Conservation (phyloP, 768 basidiomycete genomes). For the Omphalotus guepiniiformis region DNA sequence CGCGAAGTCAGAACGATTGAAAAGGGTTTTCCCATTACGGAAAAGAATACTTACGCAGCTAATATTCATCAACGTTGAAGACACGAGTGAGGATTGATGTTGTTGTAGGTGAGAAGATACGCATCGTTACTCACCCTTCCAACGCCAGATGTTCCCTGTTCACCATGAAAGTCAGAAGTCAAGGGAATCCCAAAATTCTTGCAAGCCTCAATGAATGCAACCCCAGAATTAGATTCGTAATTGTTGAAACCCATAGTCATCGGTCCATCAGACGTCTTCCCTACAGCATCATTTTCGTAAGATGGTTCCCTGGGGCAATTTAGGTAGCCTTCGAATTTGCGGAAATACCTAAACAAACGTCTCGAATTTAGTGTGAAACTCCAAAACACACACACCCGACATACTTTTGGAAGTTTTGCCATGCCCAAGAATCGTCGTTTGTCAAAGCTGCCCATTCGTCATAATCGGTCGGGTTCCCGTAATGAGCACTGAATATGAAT, state of each 20-base stretch:
- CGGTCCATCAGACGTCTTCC: slow-evolving; percentile 50
- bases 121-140: slow-evolving; percentile 50
- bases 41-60: no score
- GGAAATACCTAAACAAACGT: slow-evolving; percentile 48
- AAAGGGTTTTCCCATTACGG: no score
- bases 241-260: slow-evolving; percentile 57
- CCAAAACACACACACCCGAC: not conserved
- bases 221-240: slow-evolving; percentile 37
- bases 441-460: slow-evolving; percentile 59
- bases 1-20: no score
- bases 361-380: slow-evolving; percentile 7
- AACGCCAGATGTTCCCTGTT: slow-evolving; percentile 55
- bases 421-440: slow-evolving; percentile 60
- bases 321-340: slow-evolving; percentile 59
- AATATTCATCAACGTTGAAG: no score
- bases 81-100: no score
- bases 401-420: slow-evolving; percentile 49
- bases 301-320: slow-evolving; percentile 46
- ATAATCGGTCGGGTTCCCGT: slow-evolving; percentile 67
- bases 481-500: slow-evolving; percentile 46
- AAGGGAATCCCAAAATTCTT: not conserved
- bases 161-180: slow-evolving; percentile 53
- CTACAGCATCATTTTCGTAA: slow-evolving; percentile 46
- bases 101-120: not conserved
- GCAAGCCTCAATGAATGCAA: slow-evolving; percentile 12